phyloP scores from a whole-genome alignment of 2,329 filamentous ascomycete species.

The Sporothrix brunneoviolacea region DNA sequence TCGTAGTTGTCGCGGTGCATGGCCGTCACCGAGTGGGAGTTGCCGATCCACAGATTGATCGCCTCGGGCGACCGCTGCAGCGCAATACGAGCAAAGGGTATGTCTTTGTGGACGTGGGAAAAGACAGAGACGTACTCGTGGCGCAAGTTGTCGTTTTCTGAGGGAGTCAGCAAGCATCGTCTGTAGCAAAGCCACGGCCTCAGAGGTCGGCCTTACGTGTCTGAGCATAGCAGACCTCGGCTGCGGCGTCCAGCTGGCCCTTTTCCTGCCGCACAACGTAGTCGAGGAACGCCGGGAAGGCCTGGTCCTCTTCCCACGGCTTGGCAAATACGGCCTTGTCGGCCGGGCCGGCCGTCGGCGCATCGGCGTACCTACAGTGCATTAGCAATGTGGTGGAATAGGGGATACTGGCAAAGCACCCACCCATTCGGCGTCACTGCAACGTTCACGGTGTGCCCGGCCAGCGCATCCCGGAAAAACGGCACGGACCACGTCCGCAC shows the following conservation, averaged over 20 bases:
- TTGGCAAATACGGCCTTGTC: constrained; percentile 56
- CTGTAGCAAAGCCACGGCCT: not conserved
- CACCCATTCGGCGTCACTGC: constrained; percentile 69
- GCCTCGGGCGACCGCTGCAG: constrained; percentile 62
- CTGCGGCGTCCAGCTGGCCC: constrained; percentile 20
- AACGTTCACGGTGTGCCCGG: constrained; percentile 58
- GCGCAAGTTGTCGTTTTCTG: constrained; percentile 75
- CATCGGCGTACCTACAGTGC: constrained; percentile 40
- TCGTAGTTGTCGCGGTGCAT: constrained; percentile 81
- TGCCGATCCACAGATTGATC: constrained; percentile 78
- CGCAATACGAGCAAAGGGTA: constrained; percentile 68
- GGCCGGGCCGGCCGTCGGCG: constrained; percentile 36
- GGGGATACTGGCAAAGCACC: too few relatives aligned
- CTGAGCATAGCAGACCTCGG: constrained; percentile 64
- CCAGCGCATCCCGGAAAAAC: constrained; percentile 52
- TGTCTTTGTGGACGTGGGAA: constrained; percentile 53
- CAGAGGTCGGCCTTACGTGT: constrained; percentile 49
- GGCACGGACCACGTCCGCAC: constrained; percentile 53
- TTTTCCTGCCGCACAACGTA: constrained; percentile 54
- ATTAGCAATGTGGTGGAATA: not conserved
- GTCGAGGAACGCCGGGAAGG: constrained; percentile 56
- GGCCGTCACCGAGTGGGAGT: constrained; percentile 61
- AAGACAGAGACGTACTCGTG: constrained; percentile 63
- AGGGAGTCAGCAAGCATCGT: not conserved
- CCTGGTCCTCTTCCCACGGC: constrained; percentile 59